Conservation (phyloP, 495 filamentous ascomycete species). For the Jackrogersella minutella region DNA sequence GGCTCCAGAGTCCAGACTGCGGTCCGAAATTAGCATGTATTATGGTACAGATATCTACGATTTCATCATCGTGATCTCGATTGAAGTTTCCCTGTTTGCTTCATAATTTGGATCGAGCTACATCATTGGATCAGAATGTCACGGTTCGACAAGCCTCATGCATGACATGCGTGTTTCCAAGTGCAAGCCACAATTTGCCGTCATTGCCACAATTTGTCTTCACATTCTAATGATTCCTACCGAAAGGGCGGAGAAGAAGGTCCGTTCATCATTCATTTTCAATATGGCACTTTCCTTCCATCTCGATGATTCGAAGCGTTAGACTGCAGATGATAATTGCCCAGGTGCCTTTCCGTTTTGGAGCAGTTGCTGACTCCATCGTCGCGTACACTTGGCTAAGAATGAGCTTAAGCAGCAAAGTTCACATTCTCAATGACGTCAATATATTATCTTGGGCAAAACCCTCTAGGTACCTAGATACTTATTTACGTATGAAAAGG, state of each 20-base stretch:
- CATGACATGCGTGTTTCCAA: neutral
- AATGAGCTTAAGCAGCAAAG: slow-evolving; percentile 6
- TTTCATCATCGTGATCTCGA: slow-evolving; percentile 37
- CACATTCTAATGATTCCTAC: neutral
- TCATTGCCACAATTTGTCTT: neutral
- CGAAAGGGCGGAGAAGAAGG: slow-evolving; percentile 18
- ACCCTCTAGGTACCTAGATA: no score
- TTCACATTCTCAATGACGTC: slow-evolving; percentile 24
- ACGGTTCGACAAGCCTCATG: slow-evolving; percentile 24
- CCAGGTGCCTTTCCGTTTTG: no score
- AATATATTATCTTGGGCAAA: neutral
- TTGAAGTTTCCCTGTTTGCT: slow-evolving; percentile 24
- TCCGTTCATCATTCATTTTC: slow-evolving; percentile 17
- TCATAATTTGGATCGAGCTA: slow-evolving; percentile 20
- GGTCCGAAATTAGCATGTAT: neutral
- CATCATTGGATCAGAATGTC: slow-evolving; percentile 8
- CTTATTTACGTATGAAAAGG: no score
- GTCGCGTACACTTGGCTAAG: neutral
- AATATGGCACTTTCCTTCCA: no score
- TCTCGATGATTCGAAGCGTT: neutral
- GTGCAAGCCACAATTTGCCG: slow-evolving; percentile 23
- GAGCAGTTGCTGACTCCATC: slow-evolving; percentile 37
- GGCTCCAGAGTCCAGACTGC: slow-evolving; percentile 29
- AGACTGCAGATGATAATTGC: no score
- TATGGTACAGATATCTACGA: slow-evolving; percentile 17